phyloP scores from a whole-genome alignment of 2,329 filamentous ascomycete species.

The Phialophora macrospora region DNA sequence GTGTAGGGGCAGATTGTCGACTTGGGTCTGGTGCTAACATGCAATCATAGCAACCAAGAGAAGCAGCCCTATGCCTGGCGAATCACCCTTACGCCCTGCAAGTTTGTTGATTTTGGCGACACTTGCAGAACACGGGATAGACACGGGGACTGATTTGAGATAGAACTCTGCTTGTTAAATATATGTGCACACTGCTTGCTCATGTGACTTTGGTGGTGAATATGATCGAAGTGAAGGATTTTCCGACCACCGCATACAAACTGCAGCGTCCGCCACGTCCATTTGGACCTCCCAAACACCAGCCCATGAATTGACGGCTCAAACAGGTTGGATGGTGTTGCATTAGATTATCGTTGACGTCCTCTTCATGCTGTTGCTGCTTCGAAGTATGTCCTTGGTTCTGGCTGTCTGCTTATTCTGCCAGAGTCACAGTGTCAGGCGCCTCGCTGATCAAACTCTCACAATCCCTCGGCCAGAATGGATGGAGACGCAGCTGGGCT shows the following conservation, averaged over 20 bases:
- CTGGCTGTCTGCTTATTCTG: background rate
- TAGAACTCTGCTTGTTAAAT: background rate
- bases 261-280: background rate
- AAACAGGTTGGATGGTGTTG: background rate
- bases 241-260: background rate
- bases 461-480: background rate
- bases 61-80: constrained; percentile 1
- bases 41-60: constrained; percentile 5
- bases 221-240: background rate
- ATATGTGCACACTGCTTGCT: background rate
- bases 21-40: background rate
- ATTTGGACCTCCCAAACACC: background rate
- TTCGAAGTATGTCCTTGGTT: background rate
- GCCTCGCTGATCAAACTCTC: background rate
- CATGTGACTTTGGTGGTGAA: background rate
- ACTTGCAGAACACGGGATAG: constrained; percentile 1
- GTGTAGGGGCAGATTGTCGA: background rate
- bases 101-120: constrained; percentile 1
- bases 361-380: background rate
- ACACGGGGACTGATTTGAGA: constrained; percentile 1
- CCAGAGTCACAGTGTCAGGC: background rate
- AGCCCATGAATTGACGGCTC: background rate
- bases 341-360: background rate
- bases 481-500: background rate
- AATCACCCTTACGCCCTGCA: background rate